Conservation (phyloP, 1,284 basidiomycete genomes). For the Sphaerobolus stellatus region DNA sequence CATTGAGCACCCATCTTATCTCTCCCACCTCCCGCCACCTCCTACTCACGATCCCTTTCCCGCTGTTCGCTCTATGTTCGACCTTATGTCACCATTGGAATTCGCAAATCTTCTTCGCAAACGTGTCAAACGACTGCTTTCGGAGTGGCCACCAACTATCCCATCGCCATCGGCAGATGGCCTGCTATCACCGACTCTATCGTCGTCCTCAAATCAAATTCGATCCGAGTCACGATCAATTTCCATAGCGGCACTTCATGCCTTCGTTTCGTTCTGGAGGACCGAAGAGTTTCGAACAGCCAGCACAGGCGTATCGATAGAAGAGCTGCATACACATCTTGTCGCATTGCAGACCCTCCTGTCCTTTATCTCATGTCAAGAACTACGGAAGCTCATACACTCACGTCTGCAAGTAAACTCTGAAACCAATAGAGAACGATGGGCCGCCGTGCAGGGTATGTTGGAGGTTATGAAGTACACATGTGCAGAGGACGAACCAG, state of each 20-base stretch:
- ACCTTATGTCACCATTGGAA: conserved; percentile 7
- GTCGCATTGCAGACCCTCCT: conserved; percentile 2
- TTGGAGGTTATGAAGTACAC: conserved; percentile 6
- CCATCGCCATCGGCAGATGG: background rate
- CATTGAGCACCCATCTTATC: background rate
- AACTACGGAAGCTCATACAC: background rate
- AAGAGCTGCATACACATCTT: conserved; percentile 6
- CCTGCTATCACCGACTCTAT: conserved; percentile 1
- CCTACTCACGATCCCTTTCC: conserved; percentile 1
- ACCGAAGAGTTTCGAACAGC: background rate
- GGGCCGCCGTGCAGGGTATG: conserved; percentile 3
- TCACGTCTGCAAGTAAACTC: background rate
- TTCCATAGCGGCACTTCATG: background rate
- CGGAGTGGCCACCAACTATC: background rate
- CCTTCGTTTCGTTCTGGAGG: conserved; percentile 7
- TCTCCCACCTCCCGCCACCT: background rate
- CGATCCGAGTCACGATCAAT: background rate
- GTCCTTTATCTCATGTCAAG: background rate
- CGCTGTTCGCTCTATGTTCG: background rate
- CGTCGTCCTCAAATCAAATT: background rate
- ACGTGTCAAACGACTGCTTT: background rate
- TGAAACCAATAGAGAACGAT: background rate
- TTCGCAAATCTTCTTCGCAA: conserved; percentile 5
- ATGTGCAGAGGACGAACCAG: background rate
- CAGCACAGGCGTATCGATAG: background rate